phyloP scores from a whole-genome alignment of 176 grass and related monocot species.

The Typha latifolia region DNA sequence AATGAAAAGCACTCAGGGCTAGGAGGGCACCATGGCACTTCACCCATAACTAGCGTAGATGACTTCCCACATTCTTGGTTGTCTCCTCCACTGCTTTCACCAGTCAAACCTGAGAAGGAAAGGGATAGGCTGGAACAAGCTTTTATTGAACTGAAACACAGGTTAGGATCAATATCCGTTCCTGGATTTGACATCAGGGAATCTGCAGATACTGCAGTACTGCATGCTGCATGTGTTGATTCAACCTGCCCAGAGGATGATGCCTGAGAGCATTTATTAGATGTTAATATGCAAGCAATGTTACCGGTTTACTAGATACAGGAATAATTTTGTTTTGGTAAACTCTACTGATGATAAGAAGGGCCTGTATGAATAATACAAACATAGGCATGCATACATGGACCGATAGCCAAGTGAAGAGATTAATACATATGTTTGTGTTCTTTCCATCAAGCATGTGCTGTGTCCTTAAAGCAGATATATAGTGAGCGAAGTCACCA shows the following conservation, averaged over 20 bases:
- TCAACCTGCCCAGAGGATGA: conserved; percentile 6
- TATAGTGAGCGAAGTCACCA: neutral
- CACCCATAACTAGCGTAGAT: neutral
- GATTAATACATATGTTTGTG: neutral
- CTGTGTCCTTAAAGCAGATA: neutral
- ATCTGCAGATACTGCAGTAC: conserved; percentile 16
- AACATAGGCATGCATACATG: neutral
- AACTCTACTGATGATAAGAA: too few species aligned
- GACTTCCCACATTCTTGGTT: conserved; percentile 16
- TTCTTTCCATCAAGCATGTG: neutral
- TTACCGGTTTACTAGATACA: too few species aligned
- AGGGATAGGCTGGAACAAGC: conserved; percentile 10
- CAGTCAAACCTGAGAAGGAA: conserved; percentile 16
- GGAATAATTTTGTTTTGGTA: too few species aligned
- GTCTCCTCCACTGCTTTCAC: conserved; percentile 12
- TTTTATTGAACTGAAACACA: neutral
- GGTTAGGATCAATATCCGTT: conserved; percentile 10
- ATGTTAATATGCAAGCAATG: neutral
- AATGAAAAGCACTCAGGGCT: conserved; percentile 9
- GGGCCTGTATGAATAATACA: neutral
- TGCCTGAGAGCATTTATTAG: neutral
- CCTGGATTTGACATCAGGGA: conserved; percentile 8
- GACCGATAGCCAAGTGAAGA: neutral
- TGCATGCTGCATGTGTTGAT: conserved; percentile 4
- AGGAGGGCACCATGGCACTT: neutral